phyloP scores from a whole-genome alignment of 208 protist genomes.

The Naegleria fowleri region DNA sequence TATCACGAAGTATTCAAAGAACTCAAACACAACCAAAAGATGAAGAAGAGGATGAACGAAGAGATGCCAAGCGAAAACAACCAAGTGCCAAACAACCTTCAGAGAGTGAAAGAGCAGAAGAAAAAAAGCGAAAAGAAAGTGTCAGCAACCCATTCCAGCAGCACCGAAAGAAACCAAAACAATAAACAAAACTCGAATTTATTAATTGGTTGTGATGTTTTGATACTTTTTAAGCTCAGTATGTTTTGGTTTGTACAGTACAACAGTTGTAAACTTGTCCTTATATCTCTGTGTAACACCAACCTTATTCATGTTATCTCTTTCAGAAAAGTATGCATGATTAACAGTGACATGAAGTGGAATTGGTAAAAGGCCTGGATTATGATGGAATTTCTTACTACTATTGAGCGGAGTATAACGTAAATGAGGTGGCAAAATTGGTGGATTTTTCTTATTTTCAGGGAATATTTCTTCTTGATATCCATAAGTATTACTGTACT shows the following conservation, averaged over 20 bases:
- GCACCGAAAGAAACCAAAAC: not conserved
- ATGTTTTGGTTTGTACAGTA: slow-evolving; percentile 23
- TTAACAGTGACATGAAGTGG: slow-evolving; percentile 9
- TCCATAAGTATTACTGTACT: not conserved
- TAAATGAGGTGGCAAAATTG: slow-evolving; percentile 15
- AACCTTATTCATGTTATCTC: not conserved
- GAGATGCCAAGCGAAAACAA: not conserved
- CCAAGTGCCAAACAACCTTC: not conserved
- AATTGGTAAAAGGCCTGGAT: slow-evolving; percentile 13
- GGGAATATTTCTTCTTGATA: not conserved
- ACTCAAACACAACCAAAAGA: not conserved
- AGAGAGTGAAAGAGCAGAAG: not conserved
- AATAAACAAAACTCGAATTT: not conserved
- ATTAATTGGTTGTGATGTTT: not conserved
- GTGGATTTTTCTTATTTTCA: slow-evolving; percentile 20
- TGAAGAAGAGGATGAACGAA: not conserved
- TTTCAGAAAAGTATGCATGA: slow-evolving; percentile 17
- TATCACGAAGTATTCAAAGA: too few species aligned
- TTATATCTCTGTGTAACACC: not conserved
- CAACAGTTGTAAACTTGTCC: slow-evolving; percentile 1
- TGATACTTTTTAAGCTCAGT: not conserved
- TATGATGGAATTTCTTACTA: not conserved
- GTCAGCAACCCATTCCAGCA: not conserved
- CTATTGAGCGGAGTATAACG: not conserved
- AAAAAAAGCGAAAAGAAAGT: not conserved